Conservation (phyloP, 441 rosid species). For the Flueggea neowawraea region DNA sequence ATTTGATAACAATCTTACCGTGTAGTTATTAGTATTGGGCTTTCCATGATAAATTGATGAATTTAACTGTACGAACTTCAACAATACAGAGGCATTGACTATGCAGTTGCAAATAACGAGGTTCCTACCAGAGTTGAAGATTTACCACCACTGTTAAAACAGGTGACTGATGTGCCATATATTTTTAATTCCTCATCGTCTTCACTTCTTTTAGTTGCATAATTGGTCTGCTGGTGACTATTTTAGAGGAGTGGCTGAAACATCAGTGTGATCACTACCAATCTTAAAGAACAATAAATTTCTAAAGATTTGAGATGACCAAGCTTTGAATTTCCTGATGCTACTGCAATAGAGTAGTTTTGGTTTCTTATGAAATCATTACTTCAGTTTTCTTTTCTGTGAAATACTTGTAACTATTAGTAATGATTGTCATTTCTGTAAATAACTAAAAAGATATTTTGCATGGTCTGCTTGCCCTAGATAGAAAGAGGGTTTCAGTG, state of each 20-base stretch:
- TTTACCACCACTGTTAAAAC: slow-evolving; percentile 57
- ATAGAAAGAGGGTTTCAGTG: too few relatives aligned
- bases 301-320: too few relatives aligned
- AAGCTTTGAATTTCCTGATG: too few relatives aligned
- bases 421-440: too few relatives aligned
- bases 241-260: too few relatives aligned
- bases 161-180: slow-evolving; percentile 34
- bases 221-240: neutral
- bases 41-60: neutral
- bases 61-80: slow-evolving; percentile 21
- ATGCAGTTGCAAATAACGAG: slow-evolving; percentile 73
- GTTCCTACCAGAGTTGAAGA: slow-evolving; percentile 45
- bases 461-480: too few relatives aligned
- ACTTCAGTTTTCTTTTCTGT: neutral
- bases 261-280: too few relatives aligned
- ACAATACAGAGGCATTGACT: slow-evolving; percentile 85
- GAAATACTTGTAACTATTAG: too few relatives aligned
- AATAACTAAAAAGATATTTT: too few relatives aligned
- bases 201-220: neutral
- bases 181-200: neutral
- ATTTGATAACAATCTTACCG: neutral
- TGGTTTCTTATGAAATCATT: too few relatives aligned
- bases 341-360: too few relatives aligned
- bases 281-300: too few relatives aligned
- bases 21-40: neutral